These are phyloP conservation scores for Salix suchowensis DNA, from an alignment of 345 rosid species.

Conservation along the genomic window DNA sequence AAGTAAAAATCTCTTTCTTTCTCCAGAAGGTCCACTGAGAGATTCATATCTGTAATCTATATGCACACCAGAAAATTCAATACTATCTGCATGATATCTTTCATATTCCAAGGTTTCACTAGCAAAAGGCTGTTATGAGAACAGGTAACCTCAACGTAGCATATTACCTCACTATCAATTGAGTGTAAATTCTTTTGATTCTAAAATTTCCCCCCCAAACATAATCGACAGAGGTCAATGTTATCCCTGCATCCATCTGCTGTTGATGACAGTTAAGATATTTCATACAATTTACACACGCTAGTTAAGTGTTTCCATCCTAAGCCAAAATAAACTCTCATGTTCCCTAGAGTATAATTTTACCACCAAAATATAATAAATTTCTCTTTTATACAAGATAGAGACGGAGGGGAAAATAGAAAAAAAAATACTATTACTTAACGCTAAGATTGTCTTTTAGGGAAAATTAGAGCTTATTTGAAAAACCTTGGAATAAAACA, in stretches of 20 bases:
- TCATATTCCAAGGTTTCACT: neutral
- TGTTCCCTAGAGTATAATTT: neutral
- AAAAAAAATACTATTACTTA: too few relatives aligned
- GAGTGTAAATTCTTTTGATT: neutral
- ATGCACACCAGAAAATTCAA: slow-evolving; percentile 3
- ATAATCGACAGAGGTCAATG: neutral
- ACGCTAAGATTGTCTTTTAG: neutral
- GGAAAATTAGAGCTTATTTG: neutral
- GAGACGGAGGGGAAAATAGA: neutral
- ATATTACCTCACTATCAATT: neutral
- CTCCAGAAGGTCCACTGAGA: slow-evolving; percentile 69
- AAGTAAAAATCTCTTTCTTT: slow-evolving; percentile 95
- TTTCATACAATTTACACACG: neutral
- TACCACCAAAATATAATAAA: neutral
- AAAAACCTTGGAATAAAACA: neutral
- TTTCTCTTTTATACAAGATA: neutral
- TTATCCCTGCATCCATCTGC: neutral
- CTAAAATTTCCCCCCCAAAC: neutral
- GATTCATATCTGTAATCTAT: slow-evolving; percentile 69
- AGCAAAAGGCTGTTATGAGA: neutral
- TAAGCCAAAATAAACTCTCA: neutral
- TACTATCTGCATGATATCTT: neutral
- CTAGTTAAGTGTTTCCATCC: neutral
- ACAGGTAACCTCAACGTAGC: neutral
- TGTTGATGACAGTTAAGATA: neutral